Evolutionary conservation across 345 rosid species (phyloP).

Genomic region (Conringia planisiliqua): DNA sequence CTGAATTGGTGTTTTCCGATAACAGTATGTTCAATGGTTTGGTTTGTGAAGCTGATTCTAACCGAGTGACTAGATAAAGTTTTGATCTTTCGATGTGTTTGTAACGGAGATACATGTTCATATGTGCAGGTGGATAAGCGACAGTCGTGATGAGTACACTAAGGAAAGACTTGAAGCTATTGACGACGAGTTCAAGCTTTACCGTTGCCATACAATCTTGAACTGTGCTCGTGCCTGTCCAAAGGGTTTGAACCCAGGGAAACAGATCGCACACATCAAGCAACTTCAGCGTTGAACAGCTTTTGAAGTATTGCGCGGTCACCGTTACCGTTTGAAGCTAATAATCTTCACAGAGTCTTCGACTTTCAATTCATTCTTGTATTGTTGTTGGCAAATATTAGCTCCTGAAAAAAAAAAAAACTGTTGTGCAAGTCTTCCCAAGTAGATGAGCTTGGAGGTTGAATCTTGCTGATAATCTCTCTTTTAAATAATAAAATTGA

Average conservation of each 20-base stretch:
- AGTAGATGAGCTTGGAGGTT: slow-evolving; percentile 30
- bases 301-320: background rate
- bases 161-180: slow-evolving; percentile 83
- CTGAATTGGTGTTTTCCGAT: background rate
- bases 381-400: slow-evolving; percentile 19
- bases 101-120: background rate
- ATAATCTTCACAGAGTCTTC: slow-evolving; percentile 19
- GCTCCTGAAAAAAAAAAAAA: background rate
- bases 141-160: slow-evolving; percentile 96
- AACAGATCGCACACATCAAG: slow-evolving; percentile 83
- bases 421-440: slow-evolving; percentile 20
- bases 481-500: slow-evolving; percentile 17
- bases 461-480: slow-evolving; percentile 7
- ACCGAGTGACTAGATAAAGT: background rate
- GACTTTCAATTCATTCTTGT: slow-evolving; percentile 17
- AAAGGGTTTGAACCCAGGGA: slow-evolving; percentile 96
- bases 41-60: background rate
- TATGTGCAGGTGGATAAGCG: slow-evolving; percentile 86
- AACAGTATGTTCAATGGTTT: background rate
- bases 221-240: slow-evolving; percentile 99
- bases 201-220: slow-evolving; percentile 97
- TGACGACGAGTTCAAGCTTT: slow-evolving; percentile 90
- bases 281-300: slow-evolving; percentile 46
- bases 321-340: slow-evolving; percentile 17
- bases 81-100: slow-evolving; percentile 8